Evolutionary conservation across 177 flowering plant genomes (phyloP).

Genomic region (Vitis hybrid): DNA sequence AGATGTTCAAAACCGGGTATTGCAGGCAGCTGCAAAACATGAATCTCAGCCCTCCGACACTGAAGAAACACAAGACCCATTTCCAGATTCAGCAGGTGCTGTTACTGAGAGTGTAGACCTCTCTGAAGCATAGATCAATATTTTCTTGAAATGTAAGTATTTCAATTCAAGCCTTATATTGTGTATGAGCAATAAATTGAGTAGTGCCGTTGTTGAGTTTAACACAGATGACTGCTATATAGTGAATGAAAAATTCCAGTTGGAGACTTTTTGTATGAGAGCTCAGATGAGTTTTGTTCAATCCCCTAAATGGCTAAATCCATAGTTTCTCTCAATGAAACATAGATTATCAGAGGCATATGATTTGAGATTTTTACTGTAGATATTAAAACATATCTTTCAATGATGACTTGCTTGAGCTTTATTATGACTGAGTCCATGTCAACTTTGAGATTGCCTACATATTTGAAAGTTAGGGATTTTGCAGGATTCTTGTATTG

Average conservation of each 20-base stretch:
- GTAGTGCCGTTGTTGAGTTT: neutral
- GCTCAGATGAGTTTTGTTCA: neutral
- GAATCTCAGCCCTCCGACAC: slow-evolving; percentile 81
- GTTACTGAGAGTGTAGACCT: slow-evolving; percentile 49
- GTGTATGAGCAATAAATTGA: neutral
- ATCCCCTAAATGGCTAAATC: neutral
- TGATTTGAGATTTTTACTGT: no score
- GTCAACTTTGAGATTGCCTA: no score
- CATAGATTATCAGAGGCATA: no score
- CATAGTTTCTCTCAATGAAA: neutral
- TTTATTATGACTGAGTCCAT: no score
- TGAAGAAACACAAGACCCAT: slow-evolving; percentile 46
- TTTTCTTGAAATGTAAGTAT: neutral
- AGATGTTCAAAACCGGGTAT: slow-evolving; percentile 78
- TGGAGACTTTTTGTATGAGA: neutral
- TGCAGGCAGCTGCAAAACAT: slow-evolving; percentile 96
- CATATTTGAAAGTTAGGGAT: no score
- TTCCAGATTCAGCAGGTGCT: slow-evolving; percentile 32
- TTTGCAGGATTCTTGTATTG: no score
- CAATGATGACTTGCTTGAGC: no score
- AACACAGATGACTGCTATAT: neutral
- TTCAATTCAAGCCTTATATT: neutral
- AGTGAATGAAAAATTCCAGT: neutral
- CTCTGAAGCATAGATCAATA: slow-evolving; percentile 47
- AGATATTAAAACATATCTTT: no score